Evolutionary conservation across 345 rosid species (phyloP).

Genomic region (Gossypium australe): DNA sequence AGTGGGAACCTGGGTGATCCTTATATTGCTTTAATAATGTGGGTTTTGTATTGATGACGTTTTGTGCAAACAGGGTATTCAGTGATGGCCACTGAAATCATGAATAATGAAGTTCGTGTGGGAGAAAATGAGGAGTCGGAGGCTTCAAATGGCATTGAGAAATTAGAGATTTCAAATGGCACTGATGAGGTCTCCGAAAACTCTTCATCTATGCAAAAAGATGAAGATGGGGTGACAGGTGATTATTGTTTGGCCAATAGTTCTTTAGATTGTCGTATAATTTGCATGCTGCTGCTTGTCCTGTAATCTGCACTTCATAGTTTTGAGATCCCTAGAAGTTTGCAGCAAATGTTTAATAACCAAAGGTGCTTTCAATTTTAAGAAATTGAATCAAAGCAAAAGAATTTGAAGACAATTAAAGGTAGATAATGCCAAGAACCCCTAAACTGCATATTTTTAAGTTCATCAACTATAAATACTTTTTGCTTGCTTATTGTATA

Average conservation of each 20-base stretch:
- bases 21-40: not conserved
- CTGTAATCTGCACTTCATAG: not conserved
- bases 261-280: not conserved
- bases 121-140: not conserved
- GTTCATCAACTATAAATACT: not conserved
- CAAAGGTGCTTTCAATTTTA: not conserved
- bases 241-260: not conserved
- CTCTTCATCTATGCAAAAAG: slow-evolving; percentile 23
- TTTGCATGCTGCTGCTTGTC: slow-evolving; percentile 2
- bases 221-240: slow-evolving; percentile 57
- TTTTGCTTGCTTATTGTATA: not conserved
- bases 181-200: slow-evolving; percentile 29
- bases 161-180: slow-evolving; percentile 26
- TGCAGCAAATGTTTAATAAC: not conserved
- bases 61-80: not conserved
- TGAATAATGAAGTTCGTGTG: not conserved
- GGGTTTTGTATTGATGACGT: not conserved
- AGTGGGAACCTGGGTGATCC: not conserved
- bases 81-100: not conserved
- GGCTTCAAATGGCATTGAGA: slow-evolving; percentile 3
- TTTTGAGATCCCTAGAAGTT: not conserved
- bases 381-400: not conserved
- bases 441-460: not conserved
- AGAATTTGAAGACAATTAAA: not conserved
- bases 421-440: not conserved